Conservation (phyloP, 495 filamentous ascomycete species). For the Neurospora sp. region DNA sequence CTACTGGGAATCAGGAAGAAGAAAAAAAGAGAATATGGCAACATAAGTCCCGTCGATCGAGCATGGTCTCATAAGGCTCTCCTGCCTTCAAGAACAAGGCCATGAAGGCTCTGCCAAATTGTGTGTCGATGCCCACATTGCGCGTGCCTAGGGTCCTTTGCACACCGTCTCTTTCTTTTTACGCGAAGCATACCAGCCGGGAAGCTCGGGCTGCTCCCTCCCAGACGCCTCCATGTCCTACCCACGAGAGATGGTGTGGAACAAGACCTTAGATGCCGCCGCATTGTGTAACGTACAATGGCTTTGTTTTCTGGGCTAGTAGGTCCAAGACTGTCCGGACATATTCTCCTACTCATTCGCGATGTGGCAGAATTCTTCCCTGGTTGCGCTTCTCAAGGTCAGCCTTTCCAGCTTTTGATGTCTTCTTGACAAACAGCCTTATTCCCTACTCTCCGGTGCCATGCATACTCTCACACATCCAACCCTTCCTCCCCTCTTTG, state of each 20-base stretch:
- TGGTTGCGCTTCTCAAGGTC: neutral
- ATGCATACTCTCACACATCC: neutral
- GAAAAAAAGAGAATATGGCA: neutral
- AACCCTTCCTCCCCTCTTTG: neutral
- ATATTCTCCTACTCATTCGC: neutral
- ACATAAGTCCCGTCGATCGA: neutral
- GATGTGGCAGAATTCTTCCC: neutral
- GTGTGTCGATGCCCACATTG: neutral
- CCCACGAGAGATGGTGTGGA: neutral
- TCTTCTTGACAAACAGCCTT: neutral
- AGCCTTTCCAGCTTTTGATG: neutral
- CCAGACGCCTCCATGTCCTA: neutral
- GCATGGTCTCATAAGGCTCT: neutral
- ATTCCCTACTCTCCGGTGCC: neutral
- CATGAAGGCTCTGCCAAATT: neutral
- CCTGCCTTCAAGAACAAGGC: neutral
- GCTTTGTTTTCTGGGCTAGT: neutral
- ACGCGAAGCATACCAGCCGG: neutral
- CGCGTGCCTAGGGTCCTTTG: neutral
- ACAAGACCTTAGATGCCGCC: neutral
- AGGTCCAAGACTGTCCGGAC: neutral
- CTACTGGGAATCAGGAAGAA: neutral
- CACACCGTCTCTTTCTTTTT: neutral
- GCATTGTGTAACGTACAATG: neutral
- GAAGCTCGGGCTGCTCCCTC: neutral